Percentiles rank a stretch among this genome's conserved stretches.
Evolutionary conservation across 306 rosid genomes (phyloP).

Genomic region (Gastrolobium bilobum): DNA sequence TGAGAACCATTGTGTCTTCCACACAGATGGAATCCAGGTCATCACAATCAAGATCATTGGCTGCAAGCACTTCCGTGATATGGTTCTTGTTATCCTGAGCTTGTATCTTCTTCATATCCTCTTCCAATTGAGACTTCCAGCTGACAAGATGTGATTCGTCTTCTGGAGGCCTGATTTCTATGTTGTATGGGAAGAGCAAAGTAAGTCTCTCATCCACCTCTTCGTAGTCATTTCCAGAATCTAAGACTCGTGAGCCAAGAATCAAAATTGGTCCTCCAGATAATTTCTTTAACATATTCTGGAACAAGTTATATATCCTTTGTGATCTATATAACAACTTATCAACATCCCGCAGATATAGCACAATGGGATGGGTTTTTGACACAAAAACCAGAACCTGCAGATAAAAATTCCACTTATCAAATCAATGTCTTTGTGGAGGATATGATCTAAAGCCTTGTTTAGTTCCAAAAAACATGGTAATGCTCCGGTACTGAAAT

Average conservation of each 20-base stretch:
- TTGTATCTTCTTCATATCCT: constrained; percentile 92
- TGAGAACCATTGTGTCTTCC: constrained; percentile 80
- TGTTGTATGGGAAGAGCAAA: constrained; percentile 81
- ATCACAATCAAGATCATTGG: constrained; percentile 92
- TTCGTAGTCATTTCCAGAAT: constrained; percentile 61
- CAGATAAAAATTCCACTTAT: constrained; percentile 42
- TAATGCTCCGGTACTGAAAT: neutral
- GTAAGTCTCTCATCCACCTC: constrained; percentile 76
- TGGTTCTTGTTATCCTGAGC: constrained; percentile 93
- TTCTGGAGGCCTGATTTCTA: constrained; percentile 86
- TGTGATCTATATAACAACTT: constrained; percentile 71
- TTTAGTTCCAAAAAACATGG: constrained; percentile 20
- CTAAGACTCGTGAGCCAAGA: constrained; percentile 82
- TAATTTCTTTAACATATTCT: constrained; percentile 82
- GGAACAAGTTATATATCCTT: constrained; percentile 75
- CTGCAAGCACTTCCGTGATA: constrained; percentile 90
- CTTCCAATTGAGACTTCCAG: constrained; percentile 92
- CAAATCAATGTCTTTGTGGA: constrained; percentile 18
- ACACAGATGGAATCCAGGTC: constrained; percentile 85
- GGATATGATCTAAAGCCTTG: constrained; percentile 2
- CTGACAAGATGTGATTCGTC: constrained; percentile 83
- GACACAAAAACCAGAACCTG: constrained; percentile 83
- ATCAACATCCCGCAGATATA: constrained; percentile 87
- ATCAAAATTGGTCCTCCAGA: constrained; percentile 89
- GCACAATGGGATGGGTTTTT: constrained; percentile 78